These are phyloP conservation scores for Halenospora varia DNA, from an alignment of 495 filamentous ascomycete genomes.

Conservation along the genomic window DNA sequence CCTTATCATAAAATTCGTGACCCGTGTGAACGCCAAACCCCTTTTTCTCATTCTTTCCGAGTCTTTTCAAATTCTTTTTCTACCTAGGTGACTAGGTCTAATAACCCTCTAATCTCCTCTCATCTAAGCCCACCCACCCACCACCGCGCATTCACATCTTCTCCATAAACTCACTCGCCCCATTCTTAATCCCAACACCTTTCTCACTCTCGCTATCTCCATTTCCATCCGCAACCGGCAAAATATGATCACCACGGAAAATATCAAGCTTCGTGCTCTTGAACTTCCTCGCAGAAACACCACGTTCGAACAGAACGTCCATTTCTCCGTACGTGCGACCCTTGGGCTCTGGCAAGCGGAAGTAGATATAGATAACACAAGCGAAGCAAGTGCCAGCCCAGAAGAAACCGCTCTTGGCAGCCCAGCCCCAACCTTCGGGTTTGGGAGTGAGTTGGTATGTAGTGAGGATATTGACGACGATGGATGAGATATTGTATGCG, in stretches of 20 bases:
- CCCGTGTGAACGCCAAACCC: too few species aligned
- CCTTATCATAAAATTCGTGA: too few species aligned
- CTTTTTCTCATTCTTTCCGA: too few species aligned
- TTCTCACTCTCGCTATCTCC: background rate
- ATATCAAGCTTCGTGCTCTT: constrained; percentile 57
- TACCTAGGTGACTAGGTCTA: too few species aligned
- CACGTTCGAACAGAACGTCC: constrained; percentile 62
- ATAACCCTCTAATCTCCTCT: too few species aligned
- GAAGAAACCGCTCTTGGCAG: constrained; percentile 48
- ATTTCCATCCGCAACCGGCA: background rate
- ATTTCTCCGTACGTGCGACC: constrained; percentile 68
- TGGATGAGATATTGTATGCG: constrained; percentile 47
- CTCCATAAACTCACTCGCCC: background rate
- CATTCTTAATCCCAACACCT: background rate
- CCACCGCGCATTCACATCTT: background rate
- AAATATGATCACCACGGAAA: constrained; percentile 36
- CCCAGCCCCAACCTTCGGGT: constrained; percentile 50
- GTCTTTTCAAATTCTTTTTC: too few species aligned
- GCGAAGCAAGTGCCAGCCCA: constrained; percentile 47
- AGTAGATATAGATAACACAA: constrained; percentile 35
- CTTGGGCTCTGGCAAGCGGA: constrained; percentile 66
- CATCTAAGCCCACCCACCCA: background rate
- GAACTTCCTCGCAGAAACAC: constrained; percentile 63
- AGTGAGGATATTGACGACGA: constrained; percentile 42
- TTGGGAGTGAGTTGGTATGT: constrained; percentile 43